Conservation (phyloP, 306 rosid genomes). For the Cucurbita maxima region DNA sequence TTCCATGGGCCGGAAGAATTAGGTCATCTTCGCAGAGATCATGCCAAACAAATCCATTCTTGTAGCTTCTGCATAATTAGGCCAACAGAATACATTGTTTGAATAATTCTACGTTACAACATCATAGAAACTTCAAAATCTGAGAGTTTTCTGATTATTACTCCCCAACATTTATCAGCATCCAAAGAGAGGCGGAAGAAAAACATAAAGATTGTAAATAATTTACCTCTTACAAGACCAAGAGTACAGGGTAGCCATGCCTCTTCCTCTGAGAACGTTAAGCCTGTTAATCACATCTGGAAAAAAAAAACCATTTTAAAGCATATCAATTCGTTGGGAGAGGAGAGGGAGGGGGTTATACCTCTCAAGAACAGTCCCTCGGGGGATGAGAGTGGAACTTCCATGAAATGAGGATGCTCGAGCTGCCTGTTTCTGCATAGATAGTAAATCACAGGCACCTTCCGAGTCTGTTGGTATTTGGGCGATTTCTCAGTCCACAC, state of each 20-base stretch:
- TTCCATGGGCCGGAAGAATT: conserved; percentile 72
- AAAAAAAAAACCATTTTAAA: conserved; percentile 3
- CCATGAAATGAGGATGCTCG: conserved; percentile 98
- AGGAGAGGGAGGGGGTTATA: conserved; percentile 4
- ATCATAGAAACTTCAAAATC: not conserved
- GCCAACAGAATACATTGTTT: conserved; percentile 2
- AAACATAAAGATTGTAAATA: not conserved
- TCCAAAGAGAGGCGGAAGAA: conserved; percentile 9
- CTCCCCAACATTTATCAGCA: not conserved
- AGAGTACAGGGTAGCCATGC: conserved; percentile 70
- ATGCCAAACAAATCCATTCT: conserved; percentile 92
- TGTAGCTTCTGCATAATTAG: conserved; percentile 58
- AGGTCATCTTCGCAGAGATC: conserved; percentile 75
- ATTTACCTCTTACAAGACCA: conserved; percentile 88
- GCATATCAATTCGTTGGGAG: not conserved
- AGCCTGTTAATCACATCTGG: conserved; percentile 79
- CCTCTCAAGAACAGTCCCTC: conserved; percentile 72
- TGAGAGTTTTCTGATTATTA: not conserved
- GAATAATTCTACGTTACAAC: not conserved
- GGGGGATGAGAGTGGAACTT: conserved; percentile 56
- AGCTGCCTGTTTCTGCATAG: conserved; percentile 75
- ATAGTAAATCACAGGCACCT: conserved; percentile 73
- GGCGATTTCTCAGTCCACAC: conserved; percentile 93
- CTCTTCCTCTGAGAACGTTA: conserved; percentile 72
- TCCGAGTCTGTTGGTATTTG: conserved; percentile 60